These are phyloP conservation scores for Heritiera littoralis DNA, from an alignment of 345 rosid genomes.

Conservation along the genomic window DNA sequence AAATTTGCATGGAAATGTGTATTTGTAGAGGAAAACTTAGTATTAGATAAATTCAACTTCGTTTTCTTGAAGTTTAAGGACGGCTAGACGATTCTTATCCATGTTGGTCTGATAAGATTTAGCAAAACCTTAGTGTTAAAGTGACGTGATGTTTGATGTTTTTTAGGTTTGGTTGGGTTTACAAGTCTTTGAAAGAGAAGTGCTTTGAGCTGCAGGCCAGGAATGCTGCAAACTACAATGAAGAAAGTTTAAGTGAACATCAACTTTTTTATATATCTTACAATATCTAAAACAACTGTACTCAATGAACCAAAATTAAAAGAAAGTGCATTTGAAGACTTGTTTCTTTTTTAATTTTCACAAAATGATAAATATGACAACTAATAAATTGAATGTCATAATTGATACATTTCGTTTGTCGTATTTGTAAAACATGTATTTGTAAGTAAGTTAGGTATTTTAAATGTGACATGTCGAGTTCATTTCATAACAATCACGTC, in stretches of 20 bases:
- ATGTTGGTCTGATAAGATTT: neutral
- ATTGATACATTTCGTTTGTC: neutral
- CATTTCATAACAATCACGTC: neutral
- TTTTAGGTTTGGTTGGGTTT: neutral
- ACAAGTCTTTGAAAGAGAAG: neutral
- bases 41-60: constrained; percentile 1
- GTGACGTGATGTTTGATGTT: neutral
- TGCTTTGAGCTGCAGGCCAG: neutral
- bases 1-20: neutral
- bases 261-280: neutral
- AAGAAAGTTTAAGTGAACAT: neutral
- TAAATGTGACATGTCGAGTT: neutral
- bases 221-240: neutral
- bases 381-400: neutral
- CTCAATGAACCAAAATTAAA: too few relatives aligned
- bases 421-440: neutral
- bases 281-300: too few relatives aligned
- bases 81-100: constrained; percentile 1
- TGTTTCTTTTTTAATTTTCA: neutral
- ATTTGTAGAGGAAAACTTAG: neutral
- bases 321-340: neutral
- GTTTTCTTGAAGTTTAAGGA: neutral
- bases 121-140: neutral
- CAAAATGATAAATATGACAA: neutral
- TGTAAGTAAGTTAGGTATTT: neutral